Conservation (phyloP, 208 protist species). For the Trypanosoma melophagium region DNA sequence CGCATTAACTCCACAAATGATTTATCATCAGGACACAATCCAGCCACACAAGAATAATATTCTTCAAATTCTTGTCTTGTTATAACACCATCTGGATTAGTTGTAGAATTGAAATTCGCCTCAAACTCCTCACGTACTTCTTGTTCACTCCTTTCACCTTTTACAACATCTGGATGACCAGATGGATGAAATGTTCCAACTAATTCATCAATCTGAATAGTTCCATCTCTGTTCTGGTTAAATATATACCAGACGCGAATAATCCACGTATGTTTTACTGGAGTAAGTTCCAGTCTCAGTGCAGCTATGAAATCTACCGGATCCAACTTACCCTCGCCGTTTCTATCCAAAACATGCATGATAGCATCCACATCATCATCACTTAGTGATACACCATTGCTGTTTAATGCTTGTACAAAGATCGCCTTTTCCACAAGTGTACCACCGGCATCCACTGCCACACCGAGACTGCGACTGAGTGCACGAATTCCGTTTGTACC, state of each 20-base stretch:
- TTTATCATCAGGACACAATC: conserved; percentile 50
- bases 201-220: conserved; percentile 43
- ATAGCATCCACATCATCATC: conserved; percentile 58
- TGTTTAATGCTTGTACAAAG: conserved; percentile 41
- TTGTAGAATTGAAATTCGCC: conserved; percentile 67
- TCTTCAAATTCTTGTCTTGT: conserved; percentile 82
- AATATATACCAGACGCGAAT: conserved; percentile 63
- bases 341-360: conserved; percentile 60
- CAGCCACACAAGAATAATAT: conserved; percentile 76
- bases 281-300: conserved; percentile 48
- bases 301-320: conserved; percentile 72
- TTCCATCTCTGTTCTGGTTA: conserved; percentile 38
- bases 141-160: conserved; percentile 30
- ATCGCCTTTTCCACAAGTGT: conserved; percentile 31
- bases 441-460: conserved; percentile 64
- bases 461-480: conserved; percentile 68
- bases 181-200: conserved; percentile 42
- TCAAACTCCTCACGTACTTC: conserved; percentile 60
- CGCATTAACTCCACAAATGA: conserved; percentile 57
- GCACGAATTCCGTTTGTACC: conserved; percentile 74
- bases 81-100: conserved; percentile 78
- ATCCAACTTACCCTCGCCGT: conserved; percentile 50
- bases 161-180: conserved; percentile 63
- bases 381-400: conserved; percentile 49
- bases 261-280: conserved; percentile 60